These are phyloP conservation scores for Mycotypha africana DNA, from an alignment of 371 early-diverging fungal genomes.

Conservation along the genomic window DNA sequence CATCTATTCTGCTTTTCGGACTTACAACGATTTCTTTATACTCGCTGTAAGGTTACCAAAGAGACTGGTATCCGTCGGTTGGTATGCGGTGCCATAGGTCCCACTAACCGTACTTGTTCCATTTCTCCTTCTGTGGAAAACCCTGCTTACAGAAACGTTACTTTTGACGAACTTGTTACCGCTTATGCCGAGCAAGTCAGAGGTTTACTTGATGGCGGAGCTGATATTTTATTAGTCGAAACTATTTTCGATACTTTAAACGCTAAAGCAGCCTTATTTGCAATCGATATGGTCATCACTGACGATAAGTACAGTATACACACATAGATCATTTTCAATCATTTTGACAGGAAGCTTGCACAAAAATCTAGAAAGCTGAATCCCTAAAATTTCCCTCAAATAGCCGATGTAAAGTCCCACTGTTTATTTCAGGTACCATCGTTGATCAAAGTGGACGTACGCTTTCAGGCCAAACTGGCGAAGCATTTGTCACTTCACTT, in stretches of 20 bases:
- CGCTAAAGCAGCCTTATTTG: slow-evolving; percentile 90
- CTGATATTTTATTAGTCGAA: slow-evolving; percentile 88
- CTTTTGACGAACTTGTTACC: slow-evolving; percentile 86
- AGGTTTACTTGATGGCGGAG: slow-evolving; percentile 89
- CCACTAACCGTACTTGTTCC: slow-evolving; percentile 92
- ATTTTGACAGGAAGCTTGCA: no score
- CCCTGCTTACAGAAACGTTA: slow-evolving; percentile 88
- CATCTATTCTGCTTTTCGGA: no score
- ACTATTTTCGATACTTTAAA: slow-evolving; percentile 96
- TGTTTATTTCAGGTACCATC: slow-evolving; percentile 95
- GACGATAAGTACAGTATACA: slow-evolving; percentile 46
- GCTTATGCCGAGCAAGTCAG: slow-evolving; percentile 87
- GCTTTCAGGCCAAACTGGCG: slow-evolving; percentile 93
- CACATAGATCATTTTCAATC: no score
- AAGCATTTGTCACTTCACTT: slow-evolving; percentile 86
- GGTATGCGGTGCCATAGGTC: slow-evolving; percentile 89
- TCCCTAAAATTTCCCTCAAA: not conserved
- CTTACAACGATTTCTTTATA: no score
- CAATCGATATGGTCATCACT: slow-evolving; percentile 81
- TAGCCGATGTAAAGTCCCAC: slow-evolving; percentile 69
- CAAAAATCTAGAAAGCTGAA: not conserved
- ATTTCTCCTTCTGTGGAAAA: slow-evolving; percentile 95
- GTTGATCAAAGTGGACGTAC: slow-evolving; percentile 95
- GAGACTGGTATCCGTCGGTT: slow-evolving; percentile 73
- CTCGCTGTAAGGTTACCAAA: slow-evolving; percentile 21